Conservation (phyloP, 140 eudicot species). For the Ambrosia hybrid region DNA sequence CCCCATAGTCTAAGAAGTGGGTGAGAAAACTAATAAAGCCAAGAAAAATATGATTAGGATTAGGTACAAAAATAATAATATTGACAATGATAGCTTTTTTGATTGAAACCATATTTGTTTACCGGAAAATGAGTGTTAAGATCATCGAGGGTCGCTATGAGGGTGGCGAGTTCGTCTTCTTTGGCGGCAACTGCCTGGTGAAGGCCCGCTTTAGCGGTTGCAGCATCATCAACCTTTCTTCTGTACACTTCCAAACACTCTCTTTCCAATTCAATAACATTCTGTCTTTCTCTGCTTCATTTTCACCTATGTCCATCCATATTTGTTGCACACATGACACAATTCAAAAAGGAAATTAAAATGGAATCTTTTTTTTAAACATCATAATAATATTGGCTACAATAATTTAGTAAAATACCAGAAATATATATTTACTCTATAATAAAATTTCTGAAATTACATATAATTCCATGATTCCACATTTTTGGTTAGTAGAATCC, state of each 20-base stretch:
- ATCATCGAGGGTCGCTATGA: conserved; percentile 78
- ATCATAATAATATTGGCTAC: not conserved
- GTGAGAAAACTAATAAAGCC: conserved; percentile 16
- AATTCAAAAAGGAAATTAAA: not conserved
- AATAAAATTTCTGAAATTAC: not conserved
- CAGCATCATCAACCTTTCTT: conserved; percentile 88
- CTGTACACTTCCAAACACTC: conserved; percentile 76
- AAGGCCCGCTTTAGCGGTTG: conserved; percentile 67
- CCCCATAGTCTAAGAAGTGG: conserved; percentile 10
- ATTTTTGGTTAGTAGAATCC: conserved; percentile 3
- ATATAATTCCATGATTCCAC: not conserved
- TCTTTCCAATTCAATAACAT: conserved; percentile 74
- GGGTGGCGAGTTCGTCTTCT: conserved; percentile 88
- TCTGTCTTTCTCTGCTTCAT: conserved; percentile 70
- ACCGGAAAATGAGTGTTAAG: conserved; percentile 63
- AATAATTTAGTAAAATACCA: no score
- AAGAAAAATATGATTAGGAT: conserved; percentile 24
- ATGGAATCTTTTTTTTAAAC: not conserved
- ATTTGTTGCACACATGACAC: conserved; percentile 54
- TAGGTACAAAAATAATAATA: conserved; percentile 29
- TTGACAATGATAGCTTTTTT: conserved; percentile 24
- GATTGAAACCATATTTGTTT: conserved; percentile 17
- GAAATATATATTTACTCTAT: no score
- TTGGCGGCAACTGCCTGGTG: conserved; percentile 78
- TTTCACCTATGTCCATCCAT: conserved; percentile 92